These are phyloP conservation scores for Calocybe gambosa DNA, from an alignment of 1,284 basidiomycete species.

Conservation along the genomic window DNA sequence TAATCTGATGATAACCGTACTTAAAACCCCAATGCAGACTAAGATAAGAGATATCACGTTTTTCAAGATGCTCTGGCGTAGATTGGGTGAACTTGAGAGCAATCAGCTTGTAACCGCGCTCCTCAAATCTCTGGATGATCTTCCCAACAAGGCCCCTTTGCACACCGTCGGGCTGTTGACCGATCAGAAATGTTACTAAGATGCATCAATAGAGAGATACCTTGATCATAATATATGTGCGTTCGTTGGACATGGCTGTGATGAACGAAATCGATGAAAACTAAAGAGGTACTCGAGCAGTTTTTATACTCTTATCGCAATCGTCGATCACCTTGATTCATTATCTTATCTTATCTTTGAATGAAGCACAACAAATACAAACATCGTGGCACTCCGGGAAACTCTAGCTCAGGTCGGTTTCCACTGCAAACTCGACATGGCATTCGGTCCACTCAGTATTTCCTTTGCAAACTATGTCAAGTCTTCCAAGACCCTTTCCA, in stretches of 20 bases:
- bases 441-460: slow-evolving; percentile 64
- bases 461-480: slow-evolving; percentile 78
- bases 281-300: too few relatives aligned
- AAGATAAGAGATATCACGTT: slow-evolving; percentile 43
- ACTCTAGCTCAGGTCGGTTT: slow-evolving; percentile 20
- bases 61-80: slow-evolving; percentile 78
- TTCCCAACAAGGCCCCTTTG: slow-evolving; percentile 93
- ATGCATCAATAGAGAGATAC: slow-evolving; percentile 28
- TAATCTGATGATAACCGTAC: slow-evolving; percentile 61
- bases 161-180: slow-evolving; percentile 87
- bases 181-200: slow-evolving; percentile 5
- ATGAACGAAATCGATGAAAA: slow-evolving; percentile 21
- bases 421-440: slow-evolving; percentile 21
- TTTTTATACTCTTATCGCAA: too few relatives aligned
- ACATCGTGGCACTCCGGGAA: slow-evolving; percentile 27
- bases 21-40: slow-evolving; percentile 12
- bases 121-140: slow-evolving; percentile 91
- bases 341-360: slow-evolving; percentile 7
- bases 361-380: slow-evolving; percentile 28
- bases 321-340: slow-evolving; percentile 24
- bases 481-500: slow-evolving; percentile 61
- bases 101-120: slow-evolving; percentile 91
- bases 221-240: slow-evolving; percentile 91
- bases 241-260: slow-evolving; percentile 59
- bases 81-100: slow-evolving; percentile 85